Evolutionary conservation across 495 filamentous ascomycete species (phyloP), one percentile per base, ranked within the genome.

Genomic region (Coniosporium apollinis): DNA sequence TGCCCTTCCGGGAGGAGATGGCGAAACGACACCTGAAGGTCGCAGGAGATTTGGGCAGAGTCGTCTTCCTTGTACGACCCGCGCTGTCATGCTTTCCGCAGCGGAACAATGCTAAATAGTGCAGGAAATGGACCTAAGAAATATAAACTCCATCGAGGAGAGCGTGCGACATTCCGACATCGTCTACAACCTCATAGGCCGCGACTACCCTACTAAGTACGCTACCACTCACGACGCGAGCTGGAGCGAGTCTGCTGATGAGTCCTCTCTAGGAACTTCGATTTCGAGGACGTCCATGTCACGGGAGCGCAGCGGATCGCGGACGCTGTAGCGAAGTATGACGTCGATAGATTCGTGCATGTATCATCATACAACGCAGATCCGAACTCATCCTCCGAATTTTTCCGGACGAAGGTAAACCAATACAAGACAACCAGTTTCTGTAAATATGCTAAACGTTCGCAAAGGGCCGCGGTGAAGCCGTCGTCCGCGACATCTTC

Each of bases 1-100:
- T 96, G 38, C 89, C 89, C 30, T 99, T 73, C 69, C 76, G 89
- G 21, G 89, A 99, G 63, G 91, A 96, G 61, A 94, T 94, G 85
- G 64, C 75, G 37, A 96, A 94, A 71, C 77, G 89, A 46, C 85
- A 96, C 61, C 65, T 99, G 55, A 99, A 94, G 61, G 72, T 92
- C 34, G 69, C 83, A 25, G 89, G 89, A 59, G 89, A 99, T 65
- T 66, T 99, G 28, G 89, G 89, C 33, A 70, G 77, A 41, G 72
- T 99, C 25, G 62, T 77, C 43, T 93, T 96, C 59, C 67, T 86
- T 47, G 83, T 87, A 62, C 38, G 55, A 22, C 16, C 5, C 3
- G 16, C 22, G 14, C n/a, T n/a, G n/a, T 1, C 16, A 16, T 16
- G 5, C 10, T 17, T 17, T 4, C 16, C 19, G 10, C 5, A 19